Conservation (phyloP, 139 green algal species). For the Tetratostichococcus sp. region DNA sequence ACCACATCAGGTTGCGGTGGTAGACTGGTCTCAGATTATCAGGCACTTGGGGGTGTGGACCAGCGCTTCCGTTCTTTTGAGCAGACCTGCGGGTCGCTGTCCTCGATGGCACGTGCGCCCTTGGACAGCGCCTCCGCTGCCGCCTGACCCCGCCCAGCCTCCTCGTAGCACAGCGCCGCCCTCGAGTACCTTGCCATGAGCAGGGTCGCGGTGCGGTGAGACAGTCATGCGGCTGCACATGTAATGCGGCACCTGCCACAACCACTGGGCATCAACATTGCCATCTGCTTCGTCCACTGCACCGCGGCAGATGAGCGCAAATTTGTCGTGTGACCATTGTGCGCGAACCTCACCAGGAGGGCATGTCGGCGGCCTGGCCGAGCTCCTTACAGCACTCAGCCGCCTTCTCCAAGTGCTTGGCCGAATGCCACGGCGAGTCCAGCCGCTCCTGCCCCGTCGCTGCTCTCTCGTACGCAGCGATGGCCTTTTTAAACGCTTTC, state of each 20-base stretch:
- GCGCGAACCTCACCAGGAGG: neutral
- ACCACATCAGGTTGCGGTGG: no score
- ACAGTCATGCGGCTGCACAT: neutral
- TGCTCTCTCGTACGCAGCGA: conserved; percentile 61
- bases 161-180: conserved; percentile 44
- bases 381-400: conserved; percentile 33
- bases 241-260: no score
- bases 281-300: no score
- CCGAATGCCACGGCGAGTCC: conserved; percentile 67
- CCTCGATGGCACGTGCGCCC: conserved; percentile 57
- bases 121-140: conserved; percentile 57
- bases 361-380: neutral
- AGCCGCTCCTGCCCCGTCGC: conserved; percentile 61
- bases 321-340: neutral
- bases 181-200: conserved; percentile 17
- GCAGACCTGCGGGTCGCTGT: conserved; percentile 35
- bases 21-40: no score
- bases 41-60: no score
- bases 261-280: no score
- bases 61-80: no score
- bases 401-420: conserved; percentile 58
- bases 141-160: conserved; percentile 41
- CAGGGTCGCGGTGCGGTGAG: conserved; percentile 16
- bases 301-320: no score
- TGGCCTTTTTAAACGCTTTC: conserved; percentile 39